Evolutionary conservation across 495 filamentous ascomycete species (phyloP).

Genomic region (Talaromyces borbonicus): DNA sequence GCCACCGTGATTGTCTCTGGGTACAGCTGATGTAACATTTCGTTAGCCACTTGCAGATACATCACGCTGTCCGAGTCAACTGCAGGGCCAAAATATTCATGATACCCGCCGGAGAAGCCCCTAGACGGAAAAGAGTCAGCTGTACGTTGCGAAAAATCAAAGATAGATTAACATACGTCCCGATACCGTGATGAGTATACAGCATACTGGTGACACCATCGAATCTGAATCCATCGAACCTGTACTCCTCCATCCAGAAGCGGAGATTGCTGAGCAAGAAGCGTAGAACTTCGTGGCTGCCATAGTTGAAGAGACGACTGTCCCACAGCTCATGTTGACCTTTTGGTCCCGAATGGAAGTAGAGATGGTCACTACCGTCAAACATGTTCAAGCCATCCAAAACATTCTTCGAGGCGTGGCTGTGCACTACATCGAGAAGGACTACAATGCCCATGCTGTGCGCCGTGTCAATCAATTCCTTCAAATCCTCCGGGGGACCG

Average conservation of each 20-base stretch:
- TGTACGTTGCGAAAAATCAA: constrained; percentile 8
- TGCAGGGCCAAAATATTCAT: constrained; percentile 87
- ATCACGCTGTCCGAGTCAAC: constrained; percentile 96
- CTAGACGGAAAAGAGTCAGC: constrained; percentile 31
- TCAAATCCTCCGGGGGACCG: constrained; percentile 86
- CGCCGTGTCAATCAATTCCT: constrained; percentile 92
- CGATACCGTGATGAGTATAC: constrained; percentile 91
- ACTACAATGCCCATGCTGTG: constrained; percentile 88
- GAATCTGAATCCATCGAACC: constrained; percentile 94
- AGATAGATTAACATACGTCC: constrained; percentile 60
- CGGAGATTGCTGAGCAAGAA: constrained; percentile 92
- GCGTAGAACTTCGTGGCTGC: constrained; percentile 82
- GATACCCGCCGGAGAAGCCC: constrained; percentile 95
- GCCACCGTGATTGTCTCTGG: constrained; percentile 84
- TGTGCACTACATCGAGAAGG: constrained; percentile 92
- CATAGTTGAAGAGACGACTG: constrained; percentile 94
- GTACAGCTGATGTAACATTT: constrained; percentile 85
- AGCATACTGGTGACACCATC: constrained; percentile 98
- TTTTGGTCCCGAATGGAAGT: constrained; percentile 81
- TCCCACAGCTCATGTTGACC: constrained; percentile 92
- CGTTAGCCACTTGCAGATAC: constrained; percentile 94
- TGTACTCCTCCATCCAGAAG: constrained; percentile 99
- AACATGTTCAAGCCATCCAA: constrained; percentile 90
- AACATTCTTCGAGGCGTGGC: constrained; percentile 95
- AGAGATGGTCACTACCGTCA: constrained; percentile 87